phyloP scores from a whole-genome alignment of 768 basidiomycete genomes.

The Astraeus odoratus region DNA sequence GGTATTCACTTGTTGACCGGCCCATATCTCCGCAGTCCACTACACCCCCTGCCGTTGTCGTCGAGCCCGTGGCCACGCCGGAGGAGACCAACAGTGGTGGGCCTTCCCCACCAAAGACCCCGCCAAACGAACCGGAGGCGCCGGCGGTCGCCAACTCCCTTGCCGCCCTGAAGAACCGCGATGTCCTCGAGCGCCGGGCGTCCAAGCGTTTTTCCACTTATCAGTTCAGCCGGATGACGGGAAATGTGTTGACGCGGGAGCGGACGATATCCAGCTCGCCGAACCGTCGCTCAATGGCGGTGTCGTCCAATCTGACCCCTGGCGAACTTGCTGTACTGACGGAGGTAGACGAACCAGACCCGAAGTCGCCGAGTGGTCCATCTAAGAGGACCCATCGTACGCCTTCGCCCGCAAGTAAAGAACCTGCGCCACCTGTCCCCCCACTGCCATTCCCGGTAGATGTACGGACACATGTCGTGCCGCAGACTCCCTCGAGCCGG shows the following conservation, averaged over 20 bases:
- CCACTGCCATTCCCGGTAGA: conserved; percentile 45
- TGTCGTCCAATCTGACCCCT: conserved; percentile 53
- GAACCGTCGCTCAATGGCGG: conserved; percentile 65
- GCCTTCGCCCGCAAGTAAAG: conserved; percentile 25
- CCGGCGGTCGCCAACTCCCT: conserved; percentile 76
- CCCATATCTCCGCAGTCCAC: conserved; percentile 41
- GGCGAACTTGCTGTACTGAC: conserved; percentile 70
- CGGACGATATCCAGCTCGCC: conserved; percentile 40
- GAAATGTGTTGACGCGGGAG: conserved; percentile 39
- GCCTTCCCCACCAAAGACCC: conserved; percentile 28
- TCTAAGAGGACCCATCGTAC: conserved; percentile 28
- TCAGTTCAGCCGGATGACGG: conserved; percentile 90
- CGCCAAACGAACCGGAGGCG: conserved; percentile 34
- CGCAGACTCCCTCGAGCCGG: conserved; percentile 3
- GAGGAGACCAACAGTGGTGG: conserved; percentile 23
- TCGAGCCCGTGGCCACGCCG: conserved; percentile 19
- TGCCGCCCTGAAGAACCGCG: conserved; percentile 82
- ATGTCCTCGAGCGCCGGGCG: conserved; percentile 82
- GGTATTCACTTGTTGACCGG: conserved; percentile 74
- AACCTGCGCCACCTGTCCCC: conserved; percentile 34
- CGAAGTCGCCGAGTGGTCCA: conserved; percentile 10
- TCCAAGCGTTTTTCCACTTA: conserved; percentile 95
- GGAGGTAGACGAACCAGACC: conserved; percentile 52
- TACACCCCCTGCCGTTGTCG: conserved; percentile 44
- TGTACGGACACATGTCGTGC: conserved; percentile 13